Percentiles rank a stretch among this genome's conserved stretches.
These are phyloP conservation scores for Anthostomella pinea DNA, from an alignment of 2,329 filamentous ascomycete genomes.

Conservation along the genomic window DNA sequence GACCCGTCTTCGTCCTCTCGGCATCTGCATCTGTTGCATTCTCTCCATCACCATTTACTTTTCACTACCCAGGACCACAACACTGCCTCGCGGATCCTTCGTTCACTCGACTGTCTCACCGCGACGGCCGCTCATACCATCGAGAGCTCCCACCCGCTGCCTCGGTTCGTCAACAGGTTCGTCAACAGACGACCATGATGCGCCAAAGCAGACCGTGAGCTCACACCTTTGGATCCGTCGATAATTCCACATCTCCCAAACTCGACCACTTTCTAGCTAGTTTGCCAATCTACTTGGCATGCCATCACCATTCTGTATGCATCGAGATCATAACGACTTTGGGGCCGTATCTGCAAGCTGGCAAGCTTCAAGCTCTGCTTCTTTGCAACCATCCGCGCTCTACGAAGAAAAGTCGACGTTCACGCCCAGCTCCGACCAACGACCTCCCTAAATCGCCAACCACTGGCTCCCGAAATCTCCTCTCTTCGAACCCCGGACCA, in stretches of 20 bases:
- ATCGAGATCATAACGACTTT: slow-evolving; percentile 25
- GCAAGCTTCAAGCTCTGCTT: slow-evolving; percentile 22
- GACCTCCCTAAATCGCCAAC: slow-evolving; percentile 20
- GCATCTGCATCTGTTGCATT: slow-evolving; percentile 3
- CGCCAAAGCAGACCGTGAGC: background rate
- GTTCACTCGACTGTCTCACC: too few species aligned
- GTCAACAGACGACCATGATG: background rate
- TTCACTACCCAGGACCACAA: too few species aligned
- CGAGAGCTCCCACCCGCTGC: too few species aligned
- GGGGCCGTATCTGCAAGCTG: slow-evolving; percentile 24
- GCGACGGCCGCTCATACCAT: too few species aligned
- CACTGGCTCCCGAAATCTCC: background rate
- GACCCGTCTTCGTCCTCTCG: slow-evolving; percentile 9
- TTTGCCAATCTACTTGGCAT: slow-evolving; percentile 25
- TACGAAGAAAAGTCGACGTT: slow-evolving; percentile 17
- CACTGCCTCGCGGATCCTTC: too few species aligned
- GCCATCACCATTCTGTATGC: slow-evolving; percentile 30
- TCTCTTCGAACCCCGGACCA: slow-evolving; percentile 7
- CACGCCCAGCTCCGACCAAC: slow-evolving; percentile 23
- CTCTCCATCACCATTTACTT: too few species aligned
- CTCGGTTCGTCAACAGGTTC: background rate
- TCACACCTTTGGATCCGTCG: too few species aligned
- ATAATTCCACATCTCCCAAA: too few species aligned
- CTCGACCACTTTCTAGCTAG: slow-evolving; percentile 6
- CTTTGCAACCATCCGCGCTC: slow-evolving; percentile 16